These are phyloP conservation scores for Kluyveromyces nonfermentans DNA, from an alignment of 805 yeast species.

Conservation along the genomic window DNA sequence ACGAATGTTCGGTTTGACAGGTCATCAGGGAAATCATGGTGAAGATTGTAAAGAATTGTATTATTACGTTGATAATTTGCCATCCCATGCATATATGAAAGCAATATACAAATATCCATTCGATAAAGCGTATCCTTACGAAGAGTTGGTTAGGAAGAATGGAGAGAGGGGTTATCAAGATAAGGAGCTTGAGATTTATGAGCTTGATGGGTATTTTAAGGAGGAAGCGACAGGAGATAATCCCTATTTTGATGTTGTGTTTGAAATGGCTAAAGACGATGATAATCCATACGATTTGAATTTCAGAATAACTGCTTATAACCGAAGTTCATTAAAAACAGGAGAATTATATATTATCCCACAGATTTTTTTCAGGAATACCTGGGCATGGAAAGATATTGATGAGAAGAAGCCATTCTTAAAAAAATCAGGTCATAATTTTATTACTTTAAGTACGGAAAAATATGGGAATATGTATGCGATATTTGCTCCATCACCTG, in stretches of 20 bases:
- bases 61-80: slow-evolving; percentile 83
- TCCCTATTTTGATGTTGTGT: slow-evolving; percentile 77
- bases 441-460: slow-evolving; percentile 54
- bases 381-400: slow-evolving; percentile 86
- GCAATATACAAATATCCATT: slow-evolving; percentile 91
- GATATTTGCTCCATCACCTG: slow-evolving; percentile 80
- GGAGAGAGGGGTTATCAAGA: slow-evolving; percentile 57
- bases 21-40: slow-evolving; percentile 92
- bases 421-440: slow-evolving; percentile 33
- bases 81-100: slow-evolving; percentile 88
- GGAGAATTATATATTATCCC: slow-evolving; percentile 89
- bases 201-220: slow-evolving; percentile 59
- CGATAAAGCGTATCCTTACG: slow-evolving; percentile 62
- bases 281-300: slow-evolving; percentile 71
- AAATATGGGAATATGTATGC: slow-evolving; percentile 59
- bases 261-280: slow-evolving; percentile 82
- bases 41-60: slow-evolving; percentile 87
- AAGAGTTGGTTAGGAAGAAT: slow-evolving; percentile 60
- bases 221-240: slow-evolving; percentile 42
- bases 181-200: slow-evolving; percentile 73
- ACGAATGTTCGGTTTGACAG: slow-evolving; percentile 78
- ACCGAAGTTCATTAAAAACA: slow-evolving; percentile 59
- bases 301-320: slow-evolving; percentile 82
- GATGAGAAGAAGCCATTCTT: slow-evolving; percentile 42
- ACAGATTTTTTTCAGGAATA: slow-evolving; percentile 74